A percentile compares a stretch with the other conserved stretches of the same genome.
Conservation (phyloP, 306 rosid genomes). For the Cicer cuneatum region DNA sequence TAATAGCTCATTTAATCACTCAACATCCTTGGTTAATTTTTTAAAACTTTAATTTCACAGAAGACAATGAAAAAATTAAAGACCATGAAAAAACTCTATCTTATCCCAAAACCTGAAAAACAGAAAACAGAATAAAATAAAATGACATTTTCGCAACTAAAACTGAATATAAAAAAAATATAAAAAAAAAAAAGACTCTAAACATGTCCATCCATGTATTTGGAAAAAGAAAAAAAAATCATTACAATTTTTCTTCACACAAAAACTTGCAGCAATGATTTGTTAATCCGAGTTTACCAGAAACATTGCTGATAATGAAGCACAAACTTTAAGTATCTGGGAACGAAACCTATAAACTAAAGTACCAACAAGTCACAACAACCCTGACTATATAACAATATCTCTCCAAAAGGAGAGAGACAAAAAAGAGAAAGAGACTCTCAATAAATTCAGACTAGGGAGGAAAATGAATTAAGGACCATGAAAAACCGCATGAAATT, state of each 20-base stretch:
- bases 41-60: too few species aligned
- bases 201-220: not conserved
- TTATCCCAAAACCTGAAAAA: too few species aligned
- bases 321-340: constrained; percentile 40
- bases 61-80: too few species aligned
- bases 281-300: constrained; percentile 4
- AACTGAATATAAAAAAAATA: not conserved
- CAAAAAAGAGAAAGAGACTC: constrained; percentile 29
- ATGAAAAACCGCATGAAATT: constrained; percentile 54
- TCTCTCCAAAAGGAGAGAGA: constrained; percentile 40
- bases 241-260: not conserved
- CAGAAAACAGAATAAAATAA: too few species aligned
- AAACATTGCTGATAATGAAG: constrained; percentile 34
- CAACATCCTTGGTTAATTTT: too few species aligned
- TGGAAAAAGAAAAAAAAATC: not conserved
- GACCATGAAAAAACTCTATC: too few species aligned
- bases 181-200: not conserved
- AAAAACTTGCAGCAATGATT: constrained; percentile 1
- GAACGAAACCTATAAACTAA: constrained; percentile 32
- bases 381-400: constrained; percentile 50
- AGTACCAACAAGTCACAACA: constrained; percentile 48
- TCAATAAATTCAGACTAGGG: constrained; percentile 42
- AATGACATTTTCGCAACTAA: not conserved
- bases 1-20: not conserved
- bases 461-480: constrained; percentile 48